phyloP scores from a whole-genome alignment of 352 stramenopile genomes.

The Globisporangium camurandrum region DNA sequence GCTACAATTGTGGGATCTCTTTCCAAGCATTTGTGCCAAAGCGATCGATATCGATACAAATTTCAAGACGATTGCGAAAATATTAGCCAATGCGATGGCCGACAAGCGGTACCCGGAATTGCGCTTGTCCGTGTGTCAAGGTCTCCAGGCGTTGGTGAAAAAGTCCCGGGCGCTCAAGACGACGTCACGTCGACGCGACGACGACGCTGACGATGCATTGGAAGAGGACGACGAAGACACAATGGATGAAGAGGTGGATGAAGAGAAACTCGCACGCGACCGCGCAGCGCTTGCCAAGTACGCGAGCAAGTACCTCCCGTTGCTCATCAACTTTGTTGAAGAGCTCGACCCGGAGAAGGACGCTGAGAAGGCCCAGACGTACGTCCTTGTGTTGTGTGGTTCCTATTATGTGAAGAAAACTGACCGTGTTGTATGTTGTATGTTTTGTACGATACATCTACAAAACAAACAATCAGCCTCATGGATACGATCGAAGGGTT shows the following conservation, averaged over 20 bases:
- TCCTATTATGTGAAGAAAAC: too few relatives aligned
- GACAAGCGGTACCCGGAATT: conserved; percentile 83
- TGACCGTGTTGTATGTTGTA: too few relatives aligned
- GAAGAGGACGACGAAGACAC: conserved; percentile 30
- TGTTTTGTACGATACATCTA: too few relatives aligned
- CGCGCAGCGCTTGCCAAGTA: conserved; percentile 74
- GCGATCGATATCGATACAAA: conserved; percentile 65
- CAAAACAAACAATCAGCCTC: too few relatives aligned
- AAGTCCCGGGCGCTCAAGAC: conserved; percentile 40
- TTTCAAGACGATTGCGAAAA: conserved; percentile 85
- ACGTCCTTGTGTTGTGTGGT: conserved; percentile 3
- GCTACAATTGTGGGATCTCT: conserved; percentile 77
- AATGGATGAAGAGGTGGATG: conserved; percentile 48
- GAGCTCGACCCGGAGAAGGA: conserved; percentile 76
- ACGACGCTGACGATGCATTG: conserved; percentile 36
- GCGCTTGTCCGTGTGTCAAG: conserved; percentile 77
- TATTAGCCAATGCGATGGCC: conserved; percentile 79
- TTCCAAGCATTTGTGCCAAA: conserved; percentile 71
- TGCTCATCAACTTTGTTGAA: conserved; percentile 80
- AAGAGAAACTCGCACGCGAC: conserved; percentile 68
- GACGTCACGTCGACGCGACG: conserved; percentile 29
- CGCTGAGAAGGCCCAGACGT: conserved; percentile 51
- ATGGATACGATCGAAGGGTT: conserved; percentile 81
- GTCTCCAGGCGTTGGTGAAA: conserved; percentile 77
- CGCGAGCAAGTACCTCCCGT: conserved; percentile 71